Evolutionary conservation across 306 rosid genomes (phyloP).

Genomic region (Oemleria cerasiformis): DNA sequence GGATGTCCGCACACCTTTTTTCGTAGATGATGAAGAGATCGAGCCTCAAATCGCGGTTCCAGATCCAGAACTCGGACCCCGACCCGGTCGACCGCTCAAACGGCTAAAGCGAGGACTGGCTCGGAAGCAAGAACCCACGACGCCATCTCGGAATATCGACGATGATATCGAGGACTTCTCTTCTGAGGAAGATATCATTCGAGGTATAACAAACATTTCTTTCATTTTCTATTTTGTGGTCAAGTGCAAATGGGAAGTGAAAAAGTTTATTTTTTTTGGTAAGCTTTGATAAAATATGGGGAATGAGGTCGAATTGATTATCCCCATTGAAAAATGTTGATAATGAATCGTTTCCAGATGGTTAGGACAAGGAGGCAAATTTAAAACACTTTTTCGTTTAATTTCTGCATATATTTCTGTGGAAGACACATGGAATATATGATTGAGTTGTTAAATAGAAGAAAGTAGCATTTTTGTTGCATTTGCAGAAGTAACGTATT

Average conservation of each 20-base stretch:
- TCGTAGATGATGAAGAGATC: slow-evolving; percentile 24
- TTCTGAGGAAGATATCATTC: slow-evolving; percentile 43
- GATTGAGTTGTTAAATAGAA: neutral
- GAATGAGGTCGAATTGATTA: neutral
- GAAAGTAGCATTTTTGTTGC: neutral
- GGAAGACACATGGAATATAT: neutral
- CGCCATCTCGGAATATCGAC: slow-evolving; percentile 27
- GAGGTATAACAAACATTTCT: slow-evolving; percentile 19
- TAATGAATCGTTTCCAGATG: neutral
- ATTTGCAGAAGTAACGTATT: neutral
- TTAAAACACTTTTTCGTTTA: neutral
- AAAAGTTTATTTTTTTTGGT: neutral
- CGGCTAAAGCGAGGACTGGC: slow-evolving; percentile 66
- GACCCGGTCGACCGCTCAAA: slow-evolving; percentile 42
- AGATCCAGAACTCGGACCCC: slow-evolving; percentile 36
- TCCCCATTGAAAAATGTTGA: neutral
- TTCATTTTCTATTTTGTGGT: neutral
- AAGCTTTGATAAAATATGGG: neutral
- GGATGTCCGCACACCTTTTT: neutral
- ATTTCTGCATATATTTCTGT: neutral
- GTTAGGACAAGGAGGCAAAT: neutral
- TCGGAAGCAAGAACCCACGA: slow-evolving; percentile 12
- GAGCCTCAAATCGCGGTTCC: slow-evolving; percentile 29
- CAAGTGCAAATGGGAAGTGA: neutral
- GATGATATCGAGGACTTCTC: slow-evolving; percentile 86